Percentiles rank a stretch among this genome's conserved stretches.
phyloP scores from a whole-genome alignment of 164 flowering plant genomes.

The Annona cherimola region DNA sequence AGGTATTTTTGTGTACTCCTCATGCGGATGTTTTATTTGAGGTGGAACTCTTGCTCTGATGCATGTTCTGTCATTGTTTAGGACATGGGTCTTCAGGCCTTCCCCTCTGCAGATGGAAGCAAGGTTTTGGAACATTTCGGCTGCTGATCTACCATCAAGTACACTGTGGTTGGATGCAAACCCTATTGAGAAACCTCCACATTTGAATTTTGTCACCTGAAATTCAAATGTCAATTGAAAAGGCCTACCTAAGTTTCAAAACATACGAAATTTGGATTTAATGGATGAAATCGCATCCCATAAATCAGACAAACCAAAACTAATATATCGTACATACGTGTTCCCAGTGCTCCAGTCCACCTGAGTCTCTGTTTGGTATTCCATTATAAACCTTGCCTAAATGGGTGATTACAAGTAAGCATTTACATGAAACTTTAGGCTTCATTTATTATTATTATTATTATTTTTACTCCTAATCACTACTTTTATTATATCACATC shows the following conservation, averaged over 20 bases:
- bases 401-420: too few species aligned
- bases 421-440: too few species aligned
- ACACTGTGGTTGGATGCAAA: conserved; percentile 36
- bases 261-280: too few species aligned
- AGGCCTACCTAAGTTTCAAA: neutral
- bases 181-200: conserved; percentile 46
- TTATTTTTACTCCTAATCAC: too few species aligned
- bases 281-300: too few species aligned
- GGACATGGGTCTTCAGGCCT: conserved; percentile 17
- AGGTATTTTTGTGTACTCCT: conserved; percentile 20
- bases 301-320: too few species aligned
- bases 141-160: conserved; percentile 45
- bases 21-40: conserved; percentile 30
- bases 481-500: too few species aligned
- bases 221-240: neutral
- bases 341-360: too few species aligned
- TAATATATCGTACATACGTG: too few species aligned
- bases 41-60: conserved; percentile 42
- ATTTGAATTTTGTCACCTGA: conserved; percentile 46
- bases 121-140: conserved; percentile 37
- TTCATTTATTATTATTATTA: too few species aligned
- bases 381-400: too few species aligned
- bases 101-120: conserved; percentile 41
- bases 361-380: too few species aligned
- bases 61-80: conserved; percentile 30